Evolutionary conservation across 1,284 basidiomycete genomes (phyloP), one percentile per base, ranked within the genome.

Genomic region (Paramarasmius palmivorus): DNA sequence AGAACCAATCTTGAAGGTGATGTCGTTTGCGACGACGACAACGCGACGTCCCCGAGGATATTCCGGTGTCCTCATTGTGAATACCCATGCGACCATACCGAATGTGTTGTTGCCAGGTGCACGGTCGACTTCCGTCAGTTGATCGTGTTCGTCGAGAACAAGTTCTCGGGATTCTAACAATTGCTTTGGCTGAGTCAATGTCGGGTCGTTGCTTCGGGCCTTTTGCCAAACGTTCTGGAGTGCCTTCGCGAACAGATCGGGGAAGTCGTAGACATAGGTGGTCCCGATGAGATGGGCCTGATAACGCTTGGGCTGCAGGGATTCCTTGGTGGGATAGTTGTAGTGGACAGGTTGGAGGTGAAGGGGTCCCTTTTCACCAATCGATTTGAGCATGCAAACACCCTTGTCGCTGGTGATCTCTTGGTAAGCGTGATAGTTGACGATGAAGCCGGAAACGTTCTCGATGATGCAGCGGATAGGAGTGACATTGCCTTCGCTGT

Each of bases 61-160:
- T 73, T 99, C 97, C 10, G 97, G 97, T 1, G 97, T 99, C 64
- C 82, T 81, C 62, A 98, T 79, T 4, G 87, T 95, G 78, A 94
- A 95, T 32, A 97, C 86, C 97, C 97, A 99, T 8, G 88, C 96
- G 52, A 99, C 92, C 96, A 99, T 99, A 67, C 97, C 97, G 67
- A 93, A 93, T 34, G 81, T 86, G 75, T 99, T 99, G 68, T 92
- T 92, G 32, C 97, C 97, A 19, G 95, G 92, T 1, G 93, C 85
- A 53, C 97, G 84, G 62, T 92, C 88, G 52, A 98, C 92, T 73
- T 98, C 93, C 25, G 86, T 81, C 22, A 99, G 82, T 62, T 93
- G 84, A 62, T 95, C 93, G 63, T 95, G 82, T 73, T 98, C 96
- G 66, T 98, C 95, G 32, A 94, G 74, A n/a, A 98, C 88, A 41